Evolutionary conservation across 139 green algal species (phyloP), one percentile per base, ranked within the genome.

Genomic region (Chlorella sp.): DNA sequence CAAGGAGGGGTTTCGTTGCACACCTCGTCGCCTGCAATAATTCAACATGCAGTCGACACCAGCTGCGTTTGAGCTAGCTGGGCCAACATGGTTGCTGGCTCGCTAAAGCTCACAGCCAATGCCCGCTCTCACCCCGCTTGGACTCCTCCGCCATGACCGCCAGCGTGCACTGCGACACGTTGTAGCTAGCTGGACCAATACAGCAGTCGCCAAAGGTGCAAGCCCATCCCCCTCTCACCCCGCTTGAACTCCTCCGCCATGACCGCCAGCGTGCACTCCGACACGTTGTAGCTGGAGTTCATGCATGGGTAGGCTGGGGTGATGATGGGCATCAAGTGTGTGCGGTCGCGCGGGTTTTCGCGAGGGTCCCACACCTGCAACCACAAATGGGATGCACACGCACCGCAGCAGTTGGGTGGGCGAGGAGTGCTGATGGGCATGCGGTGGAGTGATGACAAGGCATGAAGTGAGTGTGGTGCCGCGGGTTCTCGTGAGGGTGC

Each of bases 201-300:
- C n/a, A n/a, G n/a, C n/a, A n/a, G n/a, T n/a, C n/a, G n/a, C n/a
- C n/a, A n/a, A n/a, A n/a, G n/a, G n/a, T n/a, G 6, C 44, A 51
- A 51, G 44, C 44, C 44, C 69, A 9, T 55, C 7, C 25, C 21
- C 1, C 69, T 55, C 47, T 92, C 89, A n/a, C 82, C 88, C 21
- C 81, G 60, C 55, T 68, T 80, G 57, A 91, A 92, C 86, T 93
- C 88, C 44, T 92, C 90, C 32, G 88, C 90, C 90, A 97, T 96
- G 47, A 97, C 87, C 18, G 86, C 74, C 73, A 96, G 87, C 38
- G 95, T 98, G 88, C 84, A 94, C 55, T 96, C 91, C 4, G 91
- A 96, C 3, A 99, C 96, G 85, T 98, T 99, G 93, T 98, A 98
- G 60, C 88, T 93, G 28, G 93, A 98, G 89, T 99, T 99, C 92